Conservation (phyloP, 2,329 filamentous ascomycete genomes). For the Fusarium kyushuense region DNA sequence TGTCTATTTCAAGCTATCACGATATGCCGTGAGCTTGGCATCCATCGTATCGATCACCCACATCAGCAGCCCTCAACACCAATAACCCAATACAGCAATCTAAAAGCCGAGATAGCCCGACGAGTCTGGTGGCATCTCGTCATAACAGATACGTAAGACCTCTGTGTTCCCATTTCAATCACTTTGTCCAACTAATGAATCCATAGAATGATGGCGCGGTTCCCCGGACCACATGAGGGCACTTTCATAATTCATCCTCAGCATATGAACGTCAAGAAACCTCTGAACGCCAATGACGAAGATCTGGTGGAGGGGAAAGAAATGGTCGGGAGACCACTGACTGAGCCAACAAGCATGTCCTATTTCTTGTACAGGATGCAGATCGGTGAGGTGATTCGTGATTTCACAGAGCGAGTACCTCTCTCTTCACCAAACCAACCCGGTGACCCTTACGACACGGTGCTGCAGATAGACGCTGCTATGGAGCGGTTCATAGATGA, state of each 20-base stretch:
- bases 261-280: conserved; percentile 56
- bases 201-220: conserved; percentile 53
- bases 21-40: conserved; percentile 46
- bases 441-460: conserved; percentile 48
- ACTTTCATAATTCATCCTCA: conserved; percentile 54
- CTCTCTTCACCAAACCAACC: conserved; percentile 47
- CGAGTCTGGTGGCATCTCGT: conserved; percentile 61
- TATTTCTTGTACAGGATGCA: conserved; percentile 55
- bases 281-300: conserved; percentile 55
- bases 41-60: conserved; percentile 57
- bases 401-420: conserved; percentile 51
- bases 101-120: conserved; percentile 54
- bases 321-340: conserved; percentile 47
- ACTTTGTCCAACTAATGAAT: conserved; percentile 12
- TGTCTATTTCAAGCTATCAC: conserved; percentile 34
- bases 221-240: conserved; percentile 52
- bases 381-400: conserved; percentile 54
- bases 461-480: conserved; percentile 51
- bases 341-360: conserved; percentile 53
- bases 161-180: background rate
- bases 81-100: conserved; percentile 40
- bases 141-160: conserved; percentile 55
- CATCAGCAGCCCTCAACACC: conserved; percentile 33
- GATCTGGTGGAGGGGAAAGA: conserved; percentile 51
- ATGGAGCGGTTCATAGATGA: conserved; percentile 48